Conservation (phyloP, 2,329 filamentous ascomycete genomes). For the Penicillium sp. region DNA sequence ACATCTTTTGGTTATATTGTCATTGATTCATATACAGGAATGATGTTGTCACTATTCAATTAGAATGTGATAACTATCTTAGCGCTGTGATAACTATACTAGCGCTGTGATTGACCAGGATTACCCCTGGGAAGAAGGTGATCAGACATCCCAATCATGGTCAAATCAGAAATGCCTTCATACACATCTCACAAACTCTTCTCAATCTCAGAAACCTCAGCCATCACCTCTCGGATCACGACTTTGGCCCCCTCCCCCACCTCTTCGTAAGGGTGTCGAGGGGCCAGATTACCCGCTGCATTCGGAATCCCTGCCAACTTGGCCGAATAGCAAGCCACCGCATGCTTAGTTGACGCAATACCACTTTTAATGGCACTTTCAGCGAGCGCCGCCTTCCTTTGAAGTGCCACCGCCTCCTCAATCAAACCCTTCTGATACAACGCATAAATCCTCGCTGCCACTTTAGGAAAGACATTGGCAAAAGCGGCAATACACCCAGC, state of each 20-base stretch:
- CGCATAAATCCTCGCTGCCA: conserved; percentile 58
- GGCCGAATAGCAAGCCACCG: conserved; percentile 60
- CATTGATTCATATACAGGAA: no score
- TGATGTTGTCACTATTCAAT: no score
- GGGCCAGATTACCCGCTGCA: conserved; percentile 56
- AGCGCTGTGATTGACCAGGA: no score
- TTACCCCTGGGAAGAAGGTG: no score
- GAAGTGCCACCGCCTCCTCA: conserved; percentile 59
- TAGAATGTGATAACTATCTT: no score
- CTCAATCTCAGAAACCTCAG: conserved; percentile 19
- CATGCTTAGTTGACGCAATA: conserved; percentile 66
- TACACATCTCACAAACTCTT: conserved; percentile 9
- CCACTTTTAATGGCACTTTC: conserved; percentile 65
- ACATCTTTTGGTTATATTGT: no score
- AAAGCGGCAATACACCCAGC: conserved; percentile 59
- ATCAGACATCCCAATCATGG: no score
- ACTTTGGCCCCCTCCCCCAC: conserved; percentile 44
- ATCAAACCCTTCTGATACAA: conserved; percentile 58
- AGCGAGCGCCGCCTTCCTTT: conserved; percentile 61
- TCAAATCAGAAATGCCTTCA: no score
- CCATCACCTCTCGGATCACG: conserved; percentile 36
- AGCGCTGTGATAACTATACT: no score
- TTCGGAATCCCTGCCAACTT: conserved; percentile 57
- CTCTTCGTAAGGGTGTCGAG: conserved; percentile 59
- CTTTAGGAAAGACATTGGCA: conserved; percentile 57